These are phyloP conservation scores for Fraxinus velutina DNA, from an alignment of 305 asterid genomes.

Conservation along the genomic window DNA sequence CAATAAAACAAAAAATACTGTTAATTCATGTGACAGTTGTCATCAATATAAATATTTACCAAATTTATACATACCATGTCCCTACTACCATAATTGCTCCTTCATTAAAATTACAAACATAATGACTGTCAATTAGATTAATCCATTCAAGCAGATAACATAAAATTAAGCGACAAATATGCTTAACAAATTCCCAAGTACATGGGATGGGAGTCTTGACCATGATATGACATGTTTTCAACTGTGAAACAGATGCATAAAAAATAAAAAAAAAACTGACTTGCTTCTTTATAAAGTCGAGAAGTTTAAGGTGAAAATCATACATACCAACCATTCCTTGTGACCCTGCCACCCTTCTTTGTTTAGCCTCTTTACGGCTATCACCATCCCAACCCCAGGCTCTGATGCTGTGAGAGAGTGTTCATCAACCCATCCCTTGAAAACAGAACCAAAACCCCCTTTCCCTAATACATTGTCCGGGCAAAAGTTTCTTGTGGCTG, in stretches of 20 bases:
- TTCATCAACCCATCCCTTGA: conserved; percentile 82
- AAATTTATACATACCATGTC: background rate
- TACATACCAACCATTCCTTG: conserved; percentile 90
- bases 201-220: background rate
- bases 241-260: background rate
- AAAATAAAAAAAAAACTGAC: background rate
- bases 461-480: conserved; percentile 76
- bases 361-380: conserved; percentile 73
- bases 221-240: no score
- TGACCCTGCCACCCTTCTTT: conserved; percentile 95
- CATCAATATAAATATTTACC: background rate
- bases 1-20: no score
- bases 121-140: background rate
- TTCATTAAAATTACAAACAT: background rate
- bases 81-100: background rate
- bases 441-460: conserved; percentile 87
- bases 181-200: background rate
- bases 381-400: conserved; percentile 65
- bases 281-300: background rate
- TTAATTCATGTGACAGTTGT: background rate
- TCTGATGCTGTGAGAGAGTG: conserved; percentile 48
- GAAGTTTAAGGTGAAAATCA: background rate
- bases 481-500: conserved; percentile 73
- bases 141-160: background rate
- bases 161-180: background rate